Base-by-base conservation (phyloP, 495 filamentous ascomycete genomes). In the Penicillium ucsense region DNA sequence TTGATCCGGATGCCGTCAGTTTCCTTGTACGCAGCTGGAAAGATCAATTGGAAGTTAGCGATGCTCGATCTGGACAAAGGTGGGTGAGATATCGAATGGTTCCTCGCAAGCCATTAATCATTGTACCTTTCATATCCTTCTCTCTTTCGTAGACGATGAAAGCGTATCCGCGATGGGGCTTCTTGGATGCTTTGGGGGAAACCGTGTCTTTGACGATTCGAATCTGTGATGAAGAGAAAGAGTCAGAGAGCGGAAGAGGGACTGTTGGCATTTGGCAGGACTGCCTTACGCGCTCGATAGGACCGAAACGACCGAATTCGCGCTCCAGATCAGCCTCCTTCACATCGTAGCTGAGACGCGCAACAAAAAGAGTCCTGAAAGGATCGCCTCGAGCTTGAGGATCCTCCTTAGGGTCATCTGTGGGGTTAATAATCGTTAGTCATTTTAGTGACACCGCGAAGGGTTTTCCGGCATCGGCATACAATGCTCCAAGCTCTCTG, bases 71-170 rank as follows among this genome's bases (percentile, higher is more conserved):
- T 20, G 20, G 20, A 20, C 2, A 20, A 20, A 20, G 20, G 20
- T 20, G 2, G 20, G 20, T 20, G 20, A 20, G 20, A 20, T 20
- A 20, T 20, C 20, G 20, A 20, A 20, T 20, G 20, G 20, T 20
- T 20, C 20, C 20, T 20, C 20, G 20, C 20, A 20, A 20, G 20
- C 20, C 20, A 20, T 20, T 20, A 20, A 20, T 20, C 42, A 47
- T 48, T 68, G 76, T 95, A 95, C 92, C 91, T 84, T 94, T 96
- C 94, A 98, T 96, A 61, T 98, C 92, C 69, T 91, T 90, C 66
- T 97, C 92, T 59, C 88, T 83, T 68, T 97, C 91, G 64, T 89
- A 98, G 41, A 96, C 89, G 55, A 98, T 84, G 64, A 98, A 98
- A 49, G 89, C 92, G 70, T 98, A 98, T 51, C 92, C 92, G 54